Evolutionary conservation across 805 yeast species (phyloP).

Genomic region (Dipodascopsis uninucleata): DNA sequence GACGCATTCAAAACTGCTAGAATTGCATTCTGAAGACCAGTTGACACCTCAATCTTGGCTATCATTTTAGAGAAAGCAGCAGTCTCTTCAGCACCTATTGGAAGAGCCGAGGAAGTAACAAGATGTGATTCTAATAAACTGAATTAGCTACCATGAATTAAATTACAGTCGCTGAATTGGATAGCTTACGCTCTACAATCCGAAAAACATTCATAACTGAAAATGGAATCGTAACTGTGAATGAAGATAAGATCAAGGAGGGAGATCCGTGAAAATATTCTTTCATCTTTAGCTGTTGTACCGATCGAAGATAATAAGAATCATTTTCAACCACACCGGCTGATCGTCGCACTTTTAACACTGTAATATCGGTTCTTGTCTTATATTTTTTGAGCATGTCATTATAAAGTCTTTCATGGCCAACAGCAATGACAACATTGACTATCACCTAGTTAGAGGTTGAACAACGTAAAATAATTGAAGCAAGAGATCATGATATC

Average conservation of each 20-base stretch:
- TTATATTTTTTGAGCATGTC: conserved; percentile 52
- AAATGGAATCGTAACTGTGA: conserved; percentile 69
- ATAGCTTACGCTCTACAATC: conserved; percentile 43
- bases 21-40: conserved; percentile 65
- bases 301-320: conserved; percentile 60
- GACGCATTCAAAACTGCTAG: conserved; percentile 59
- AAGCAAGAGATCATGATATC: neutral
- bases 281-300: conserved; percentile 72
- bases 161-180: conserved; percentile 2
- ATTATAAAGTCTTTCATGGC: conserved; percentile 64
- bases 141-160: conserved; percentile 7
- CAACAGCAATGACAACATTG: conserved; percentile 63
- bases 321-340: conserved; percentile 77
- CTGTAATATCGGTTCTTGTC: conserved; percentile 34
- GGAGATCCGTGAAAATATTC: conserved; percentile 86
- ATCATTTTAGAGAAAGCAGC: conserved; percentile 32
- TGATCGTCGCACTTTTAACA: conserved; percentile 63
- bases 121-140: conserved; percentile 26
- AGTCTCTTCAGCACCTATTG: conserved; percentile 37
- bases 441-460: conserved; percentile 43
- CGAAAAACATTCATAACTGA: conserved; percentile 59
- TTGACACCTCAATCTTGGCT: conserved; percentile 37
- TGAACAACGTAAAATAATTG: too few relatives aligned
- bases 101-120: conserved; percentile 35
- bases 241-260: conserved; percentile 71